Evolutionary conservation across 495 filamentous ascomycete genomes (phyloP).

Genomic region (Daldinia concentrica): DNA sequence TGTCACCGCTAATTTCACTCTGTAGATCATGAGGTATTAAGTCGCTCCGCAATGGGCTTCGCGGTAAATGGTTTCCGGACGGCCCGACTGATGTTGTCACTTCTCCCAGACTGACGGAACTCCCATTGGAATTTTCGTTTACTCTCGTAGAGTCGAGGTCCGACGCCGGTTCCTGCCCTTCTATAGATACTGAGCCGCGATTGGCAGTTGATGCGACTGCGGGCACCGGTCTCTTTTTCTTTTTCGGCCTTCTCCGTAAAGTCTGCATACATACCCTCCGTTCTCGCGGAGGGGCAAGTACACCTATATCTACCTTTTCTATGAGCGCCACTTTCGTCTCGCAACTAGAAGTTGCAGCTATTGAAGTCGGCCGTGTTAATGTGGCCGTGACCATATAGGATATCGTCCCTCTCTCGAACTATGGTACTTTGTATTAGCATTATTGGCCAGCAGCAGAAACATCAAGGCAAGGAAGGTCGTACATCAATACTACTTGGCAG

Average conservation of each 20-base stretch:
- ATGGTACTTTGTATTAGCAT: slow-evolving; percentile 38
- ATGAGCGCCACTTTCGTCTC: slow-evolving; percentile 80
- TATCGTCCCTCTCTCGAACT: slow-evolving; percentile 97
- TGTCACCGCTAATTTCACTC: slow-evolving; percentile 59
- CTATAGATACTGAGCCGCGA: slow-evolving; percentile 35
- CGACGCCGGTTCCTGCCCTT: slow-evolving; percentile 45
- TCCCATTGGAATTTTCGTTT: slow-evolving; percentile 56
- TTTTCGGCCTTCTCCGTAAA: slow-evolving; percentile 65
- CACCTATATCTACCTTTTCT: slow-evolving; percentile 72
- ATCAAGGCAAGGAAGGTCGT: slow-evolving; percentile 49
- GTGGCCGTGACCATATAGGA: slow-evolving; percentile 90
- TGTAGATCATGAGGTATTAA: slow-evolving; percentile 52
- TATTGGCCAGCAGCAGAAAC: not conserved
- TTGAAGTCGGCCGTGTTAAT: slow-evolving; percentile 87
- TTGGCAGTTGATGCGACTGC: slow-evolving; percentile 39
- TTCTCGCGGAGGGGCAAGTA: slow-evolving; percentile 65
- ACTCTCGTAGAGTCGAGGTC: slow-evolving; percentile 52
- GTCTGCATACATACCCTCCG: slow-evolving; percentile 85
- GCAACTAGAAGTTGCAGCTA: slow-evolving; percentile 79
- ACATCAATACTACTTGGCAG: slow-evolving; percentile 95
- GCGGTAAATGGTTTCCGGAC: slow-evolving; percentile 34
- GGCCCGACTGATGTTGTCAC: slow-evolving; percentile 23
- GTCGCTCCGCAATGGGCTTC: slow-evolving; percentile 43
- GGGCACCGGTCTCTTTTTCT: slow-evolving; percentile 50
- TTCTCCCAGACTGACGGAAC: slow-evolving; percentile 53